Conservation (phyloP, 2,329 filamentous ascomycete species). For the Diaporthe sp. region DNA sequence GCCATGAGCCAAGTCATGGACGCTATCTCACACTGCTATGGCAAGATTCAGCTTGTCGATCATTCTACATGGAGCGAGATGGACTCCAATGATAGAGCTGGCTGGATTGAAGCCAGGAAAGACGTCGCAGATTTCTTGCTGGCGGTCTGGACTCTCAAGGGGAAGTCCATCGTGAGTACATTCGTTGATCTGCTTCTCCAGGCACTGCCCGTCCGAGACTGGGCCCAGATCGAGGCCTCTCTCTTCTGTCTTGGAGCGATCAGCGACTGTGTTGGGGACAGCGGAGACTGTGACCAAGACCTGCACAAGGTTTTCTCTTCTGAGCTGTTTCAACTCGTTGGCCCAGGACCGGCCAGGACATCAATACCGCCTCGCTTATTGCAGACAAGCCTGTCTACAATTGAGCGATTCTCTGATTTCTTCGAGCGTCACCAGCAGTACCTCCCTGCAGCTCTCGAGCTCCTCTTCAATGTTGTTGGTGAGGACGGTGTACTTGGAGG, state of each 20-base stretch:
- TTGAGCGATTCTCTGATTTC: slow-evolving; percentile 82
- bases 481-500: slow-evolving; percentile 70
- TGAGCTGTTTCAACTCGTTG: slow-evolving; percentile 68
- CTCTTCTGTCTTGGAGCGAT: slow-evolving; percentile 76
- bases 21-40: slow-evolving; percentile 76
- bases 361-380: slow-evolving; percentile 73
- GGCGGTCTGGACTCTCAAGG: slow-evolving; percentile 75
- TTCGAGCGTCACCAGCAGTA: slow-evolving; percentile 79
- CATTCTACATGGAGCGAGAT: slow-evolving; percentile 71
- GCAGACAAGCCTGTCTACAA: slow-evolving; percentile 77
- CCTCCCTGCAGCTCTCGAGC: slow-evolving; percentile 78
- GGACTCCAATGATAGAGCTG: slow-evolving; percentile 77
- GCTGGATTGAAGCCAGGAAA: slow-evolving; percentile 80
- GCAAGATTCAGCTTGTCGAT: slow-evolving; percentile 78
- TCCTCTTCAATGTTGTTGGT: slow-evolving; percentile 79
- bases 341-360: slow-evolving; percentile 57
- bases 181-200: slow-evolving; percentile 70
- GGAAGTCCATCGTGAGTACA: slow-evolving; percentile 67
- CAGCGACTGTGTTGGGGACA: slow-evolving; percentile 74
- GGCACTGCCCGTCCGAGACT: slow-evolving; percentile 63
- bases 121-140: slow-evolving; percentile 86
- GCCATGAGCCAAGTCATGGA: slow-evolving; percentile 73
- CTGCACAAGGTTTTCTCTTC: slow-evolving; percentile 74
- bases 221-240: slow-evolving; percentile 73
- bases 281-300: slow-evolving; percentile 69